Evolutionary conservation across 75 land plant genomes (phyloP).

Genomic region (Pinus tabuliformis): DNA sequence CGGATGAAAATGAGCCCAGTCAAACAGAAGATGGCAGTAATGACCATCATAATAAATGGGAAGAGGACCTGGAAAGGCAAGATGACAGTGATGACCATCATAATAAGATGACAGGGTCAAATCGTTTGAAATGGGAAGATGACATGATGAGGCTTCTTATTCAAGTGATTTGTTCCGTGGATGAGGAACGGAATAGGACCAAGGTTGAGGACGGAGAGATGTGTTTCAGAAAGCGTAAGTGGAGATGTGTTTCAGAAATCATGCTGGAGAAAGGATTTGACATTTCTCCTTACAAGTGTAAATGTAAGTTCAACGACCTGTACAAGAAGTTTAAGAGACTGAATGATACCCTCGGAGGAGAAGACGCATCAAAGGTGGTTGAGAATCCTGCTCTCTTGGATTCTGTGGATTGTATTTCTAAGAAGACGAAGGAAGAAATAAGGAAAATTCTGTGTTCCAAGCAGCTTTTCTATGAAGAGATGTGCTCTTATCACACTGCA

Average conservation of each 20-base stretch:
- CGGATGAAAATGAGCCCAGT: conserved; percentile 20
- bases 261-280: conserved; percentile 51
- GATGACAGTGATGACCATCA: no score
- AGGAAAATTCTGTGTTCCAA: conserved; percentile 64
- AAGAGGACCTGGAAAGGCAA: no score
- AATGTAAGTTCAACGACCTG: conserved; percentile 72
- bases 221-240: conserved; percentile 57
- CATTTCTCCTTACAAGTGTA: conserved; percentile 74
- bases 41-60: conserved; percentile 19
- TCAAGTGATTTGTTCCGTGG: conserved; percentile 44
- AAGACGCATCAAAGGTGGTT: conserved; percentile 50
- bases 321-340: conserved; percentile 68
- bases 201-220: conserved; percentile 30
- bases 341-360: conserved; percentile 68
- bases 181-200: conserved; percentile 19
- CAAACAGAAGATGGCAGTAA: conserved; percentile 22
- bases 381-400: conserved; percentile 60
- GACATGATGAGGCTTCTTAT: conserved; percentile 59
- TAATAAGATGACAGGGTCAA: no score
- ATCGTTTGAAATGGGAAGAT: no score
- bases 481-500: conserved; percentile 69
- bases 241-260: conserved; percentile 60
- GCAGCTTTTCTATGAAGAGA: conserved; percentile 65
- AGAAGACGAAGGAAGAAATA: conserved; percentile 56
- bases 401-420: conserved; percentile 35